Percentiles rank a stretch among this genome's conserved stretches.
These are phyloP conservation scores for Boletus rufocinnamomeus DNA, from an alignment of 768 basidiomycete genomes.

Conservation along the genomic window DNA sequence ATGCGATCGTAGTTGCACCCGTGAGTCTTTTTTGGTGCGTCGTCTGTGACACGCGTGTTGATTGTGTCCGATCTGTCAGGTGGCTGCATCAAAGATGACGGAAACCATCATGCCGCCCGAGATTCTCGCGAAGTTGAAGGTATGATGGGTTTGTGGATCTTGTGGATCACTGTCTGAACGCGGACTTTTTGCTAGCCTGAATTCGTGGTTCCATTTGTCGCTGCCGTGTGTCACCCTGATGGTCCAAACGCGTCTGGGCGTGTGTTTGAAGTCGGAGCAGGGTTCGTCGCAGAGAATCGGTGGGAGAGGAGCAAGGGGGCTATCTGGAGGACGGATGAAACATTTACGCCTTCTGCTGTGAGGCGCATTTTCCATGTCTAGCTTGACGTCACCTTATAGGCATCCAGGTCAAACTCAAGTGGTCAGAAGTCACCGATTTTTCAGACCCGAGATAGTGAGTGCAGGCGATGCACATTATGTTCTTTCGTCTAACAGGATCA, in stretches of 20 bases:
- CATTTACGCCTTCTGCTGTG: conserved; percentile 94
- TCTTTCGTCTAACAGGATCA: conserved; percentile 12
- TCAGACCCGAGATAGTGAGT: conserved; percentile 65
- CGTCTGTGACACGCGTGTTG: background rate
- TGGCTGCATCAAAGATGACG: conserved; percentile 96
- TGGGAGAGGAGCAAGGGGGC: conserved; percentile 91
- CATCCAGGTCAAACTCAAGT: conserved; percentile 74
- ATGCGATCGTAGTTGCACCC: conserved; percentile 85
- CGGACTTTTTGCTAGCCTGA: conserved; percentile 53
- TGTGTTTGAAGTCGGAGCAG: conserved; percentile 92
- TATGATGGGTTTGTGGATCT: conserved; percentile 26
- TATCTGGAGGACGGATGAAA: conserved; percentile 86
- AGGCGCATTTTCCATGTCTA: conserved; percentile 17
- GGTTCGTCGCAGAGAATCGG: conserved; percentile 86
- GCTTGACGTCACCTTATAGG: background rate
- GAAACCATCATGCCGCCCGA: conserved; percentile 94
- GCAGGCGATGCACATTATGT: background rate
- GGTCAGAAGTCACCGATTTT: conserved; percentile 83
- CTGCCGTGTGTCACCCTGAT: conserved; percentile 82
- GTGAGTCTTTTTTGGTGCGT: conserved; percentile 44
- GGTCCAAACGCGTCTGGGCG: conserved; percentile 77
- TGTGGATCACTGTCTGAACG: background rate
- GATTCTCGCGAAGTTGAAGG: conserved; percentile 84
- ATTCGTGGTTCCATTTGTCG: conserved; percentile 91
- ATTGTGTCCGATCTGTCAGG: conserved; percentile 35